Percentiles rank a stretch among this genome's conserved stretches.
These are phyloP conservation scores for Populus tomentosa DNA, from an alignment of 441 rosid species.

Conservation along the genomic window DNA sequence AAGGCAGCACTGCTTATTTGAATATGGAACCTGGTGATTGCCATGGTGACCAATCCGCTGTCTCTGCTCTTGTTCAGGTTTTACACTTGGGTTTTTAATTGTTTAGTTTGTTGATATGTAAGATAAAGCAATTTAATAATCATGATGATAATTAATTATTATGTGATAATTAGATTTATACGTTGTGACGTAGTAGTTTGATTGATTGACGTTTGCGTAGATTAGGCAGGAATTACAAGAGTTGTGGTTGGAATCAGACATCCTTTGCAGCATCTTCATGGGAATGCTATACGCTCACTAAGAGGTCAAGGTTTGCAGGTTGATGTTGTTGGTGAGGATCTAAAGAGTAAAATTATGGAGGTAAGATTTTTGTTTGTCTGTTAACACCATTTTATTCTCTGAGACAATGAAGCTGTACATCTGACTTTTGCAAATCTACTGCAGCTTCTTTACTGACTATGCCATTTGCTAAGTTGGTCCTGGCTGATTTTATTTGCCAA, in stretches of 20 bases:
- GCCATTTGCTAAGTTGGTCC: neutral
- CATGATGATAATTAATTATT: neutral
- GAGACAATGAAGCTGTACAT: neutral
- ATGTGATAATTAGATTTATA: neutral
- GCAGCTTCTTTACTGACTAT: neutral
- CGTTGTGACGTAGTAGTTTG: neutral
- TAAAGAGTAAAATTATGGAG: slow-evolving; percentile 67
- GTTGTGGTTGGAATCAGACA: slow-evolving; percentile 86
- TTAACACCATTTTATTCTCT: neutral
- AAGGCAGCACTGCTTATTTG: slow-evolving; percentile 70
- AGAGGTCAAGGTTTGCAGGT: slow-evolving; percentile 74
- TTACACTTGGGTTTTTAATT: neutral
- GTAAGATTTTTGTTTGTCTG: slow-evolving; percentile 26
- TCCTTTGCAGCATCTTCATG: slow-evolving; percentile 83
- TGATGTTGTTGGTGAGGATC: slow-evolving; percentile 87
- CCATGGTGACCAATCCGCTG: slow-evolving; percentile 74
- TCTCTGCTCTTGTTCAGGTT: slow-evolving; percentile 87
- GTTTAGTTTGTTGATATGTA: neutral
- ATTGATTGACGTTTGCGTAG: slow-evolving; percentile 15
- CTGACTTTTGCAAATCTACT: neutral
- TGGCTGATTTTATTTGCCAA: neutral
- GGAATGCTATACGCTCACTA: slow-evolving; percentile 61
- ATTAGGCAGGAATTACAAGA: slow-evolving; percentile 82
- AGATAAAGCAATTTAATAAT: neutral
- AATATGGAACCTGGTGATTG: slow-evolving; percentile 97